Conservation (phyloP, 805 yeast genomes). For the Schwanniomyces occidentalis region DNA sequence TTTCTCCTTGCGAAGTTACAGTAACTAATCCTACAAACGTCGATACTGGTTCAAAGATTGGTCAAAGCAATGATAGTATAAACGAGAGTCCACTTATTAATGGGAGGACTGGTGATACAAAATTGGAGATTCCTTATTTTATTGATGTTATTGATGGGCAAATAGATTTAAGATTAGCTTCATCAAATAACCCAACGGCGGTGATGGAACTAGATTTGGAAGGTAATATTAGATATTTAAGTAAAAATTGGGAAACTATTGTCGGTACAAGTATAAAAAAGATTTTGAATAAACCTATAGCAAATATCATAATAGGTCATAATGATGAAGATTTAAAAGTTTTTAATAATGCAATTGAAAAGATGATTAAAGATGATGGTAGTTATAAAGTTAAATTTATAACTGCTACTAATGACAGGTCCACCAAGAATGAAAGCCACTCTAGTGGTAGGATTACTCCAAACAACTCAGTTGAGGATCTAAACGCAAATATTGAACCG, state of each 20-base stretch:
- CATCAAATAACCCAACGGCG: constrained; percentile 71
- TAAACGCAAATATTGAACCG: background rate
- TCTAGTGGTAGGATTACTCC: constrained; percentile 25
- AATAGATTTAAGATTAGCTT: constrained; percentile 59
- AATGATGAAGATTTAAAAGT: constrained; percentile 61
- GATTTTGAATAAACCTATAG: constrained; percentile 56
- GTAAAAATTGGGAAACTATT: constrained; percentile 75
- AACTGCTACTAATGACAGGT: constrained; percentile 44
- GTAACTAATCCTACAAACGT: constrained; percentile 1
- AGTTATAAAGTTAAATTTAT: constrained; percentile 77
- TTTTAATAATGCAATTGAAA: constrained; percentile 66
- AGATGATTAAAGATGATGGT: constrained; percentile 71
- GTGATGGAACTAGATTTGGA: constrained; percentile 81
- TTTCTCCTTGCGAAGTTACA: constrained; percentile 33
- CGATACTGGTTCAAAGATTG: background rate
- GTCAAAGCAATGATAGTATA: background rate
- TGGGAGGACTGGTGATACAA: background rate
- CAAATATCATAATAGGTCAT: constrained; percentile 63
- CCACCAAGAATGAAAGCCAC: background rate
- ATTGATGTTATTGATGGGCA: constrained; percentile 39
- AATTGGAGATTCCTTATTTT: constrained; percentile 7
- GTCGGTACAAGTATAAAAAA: constrained; percentile 66
- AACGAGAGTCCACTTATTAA: background rate
- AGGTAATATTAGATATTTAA: constrained; percentile 72
- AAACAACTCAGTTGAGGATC: constrained; percentile 18